phyloP scores from a whole-genome alignment of 441 rosid genomes.

The Syzygium syzygioides region DNA sequence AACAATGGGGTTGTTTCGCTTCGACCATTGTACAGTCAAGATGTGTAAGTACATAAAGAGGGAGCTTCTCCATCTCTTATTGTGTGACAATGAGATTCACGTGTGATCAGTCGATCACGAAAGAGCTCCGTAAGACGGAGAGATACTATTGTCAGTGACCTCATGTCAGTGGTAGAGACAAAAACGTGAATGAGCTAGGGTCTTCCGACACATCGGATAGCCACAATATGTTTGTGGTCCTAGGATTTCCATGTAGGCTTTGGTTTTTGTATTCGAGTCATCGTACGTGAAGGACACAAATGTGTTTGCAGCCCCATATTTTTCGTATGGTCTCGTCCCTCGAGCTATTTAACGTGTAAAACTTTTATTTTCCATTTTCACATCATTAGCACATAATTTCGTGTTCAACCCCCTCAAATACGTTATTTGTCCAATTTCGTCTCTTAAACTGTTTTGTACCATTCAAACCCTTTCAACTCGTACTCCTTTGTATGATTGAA shows the following conservation, averaged over 20 bases:
- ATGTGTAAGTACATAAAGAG: neutral
- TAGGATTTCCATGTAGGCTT: no score
- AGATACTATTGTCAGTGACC: neutral
- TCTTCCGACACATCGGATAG: no score
- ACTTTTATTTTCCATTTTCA: neutral
- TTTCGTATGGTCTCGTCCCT: neutral
- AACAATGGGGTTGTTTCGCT: neutral
- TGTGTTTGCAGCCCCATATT: neutral
- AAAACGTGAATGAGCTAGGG: neutral
- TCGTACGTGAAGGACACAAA: no score
- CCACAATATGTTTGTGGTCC: no score
- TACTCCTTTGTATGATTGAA: neutral
- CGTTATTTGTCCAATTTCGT: neutral
- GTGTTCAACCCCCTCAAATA: neutral
- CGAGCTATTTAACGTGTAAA: neutral
- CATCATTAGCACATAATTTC: neutral
- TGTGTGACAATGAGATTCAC: neutral
- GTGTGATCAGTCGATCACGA: neutral
- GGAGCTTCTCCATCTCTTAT: neutral
- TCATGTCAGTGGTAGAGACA: neutral
- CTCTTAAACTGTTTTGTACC: neutral
- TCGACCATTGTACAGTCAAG: neutral
- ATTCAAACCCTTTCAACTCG: neutral
- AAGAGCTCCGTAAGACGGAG: neutral
- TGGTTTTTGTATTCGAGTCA: no score